Conservation (phyloP, 345 rosid species). For the Excoecaria agallocha region DNA sequence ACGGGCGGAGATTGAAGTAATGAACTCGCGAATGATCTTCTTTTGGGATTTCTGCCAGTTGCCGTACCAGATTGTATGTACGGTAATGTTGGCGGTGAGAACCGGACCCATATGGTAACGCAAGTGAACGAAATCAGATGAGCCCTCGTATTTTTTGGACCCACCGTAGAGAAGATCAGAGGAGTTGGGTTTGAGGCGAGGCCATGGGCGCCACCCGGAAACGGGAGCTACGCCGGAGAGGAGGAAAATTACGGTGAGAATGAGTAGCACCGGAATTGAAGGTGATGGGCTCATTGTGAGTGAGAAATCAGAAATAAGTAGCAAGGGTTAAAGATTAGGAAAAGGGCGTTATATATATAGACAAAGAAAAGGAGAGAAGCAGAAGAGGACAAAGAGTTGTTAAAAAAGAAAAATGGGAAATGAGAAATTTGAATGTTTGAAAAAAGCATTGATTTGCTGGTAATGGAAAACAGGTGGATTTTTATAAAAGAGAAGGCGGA, state of each 20-base stretch:
- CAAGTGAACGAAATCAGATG: conserved; percentile 76
- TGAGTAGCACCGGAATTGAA: not conserved
- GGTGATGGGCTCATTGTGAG: conserved; percentile 8
- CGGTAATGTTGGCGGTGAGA: conserved; percentile 77
- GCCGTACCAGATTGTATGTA: conserved; percentile 96
- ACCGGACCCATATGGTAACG: conserved; percentile 98
- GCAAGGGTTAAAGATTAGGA: not conserved
- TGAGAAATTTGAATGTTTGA: conserved; percentile 1
- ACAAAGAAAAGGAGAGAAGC: not conserved
- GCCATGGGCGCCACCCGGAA: conserved; percentile 72
- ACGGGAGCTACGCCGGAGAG: conserved; percentile 19
- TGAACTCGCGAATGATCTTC: conserved; percentile 81
- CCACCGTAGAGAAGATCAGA: conserved; percentile 45
- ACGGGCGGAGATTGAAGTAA: conserved; percentile 67
- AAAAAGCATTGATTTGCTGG: conserved; percentile 56
- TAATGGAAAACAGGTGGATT: conserved; percentile 57
- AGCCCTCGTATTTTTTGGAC: conserved; percentile 89
- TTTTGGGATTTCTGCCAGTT: conserved; percentile 69
- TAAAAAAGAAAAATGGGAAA: too few species aligned
- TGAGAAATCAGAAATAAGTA: not conserved
- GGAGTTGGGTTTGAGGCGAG: conserved; percentile 44
- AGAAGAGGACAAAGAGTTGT: not conserved
- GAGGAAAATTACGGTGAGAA: conserved; percentile 12
- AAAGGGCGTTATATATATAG: not conserved
- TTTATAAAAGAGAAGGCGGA: conserved; percentile 21